Evolutionary conservation across 495 filamentous ascomycete species (phyloP).

Genomic region (Hyaloscypha variabilis): DNA sequence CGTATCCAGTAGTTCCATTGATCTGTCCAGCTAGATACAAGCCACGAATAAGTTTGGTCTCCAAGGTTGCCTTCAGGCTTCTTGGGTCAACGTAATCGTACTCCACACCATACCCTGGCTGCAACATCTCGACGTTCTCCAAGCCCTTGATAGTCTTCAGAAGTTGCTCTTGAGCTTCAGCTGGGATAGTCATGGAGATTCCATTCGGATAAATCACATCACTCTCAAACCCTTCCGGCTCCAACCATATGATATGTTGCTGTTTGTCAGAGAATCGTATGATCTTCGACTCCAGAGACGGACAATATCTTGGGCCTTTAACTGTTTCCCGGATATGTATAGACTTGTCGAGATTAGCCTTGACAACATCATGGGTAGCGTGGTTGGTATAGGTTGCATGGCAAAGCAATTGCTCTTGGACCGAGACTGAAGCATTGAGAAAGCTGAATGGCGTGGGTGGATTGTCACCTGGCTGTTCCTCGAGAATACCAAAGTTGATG

Average conservation of each 20-base stretch:
- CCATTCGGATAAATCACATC: slow-evolving; percentile 96
- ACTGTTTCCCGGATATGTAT: slow-evolving; percentile 97
- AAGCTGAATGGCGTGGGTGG: slow-evolving; percentile 92
- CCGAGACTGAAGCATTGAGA: slow-evolving; percentile 74
- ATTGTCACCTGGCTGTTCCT: slow-evolving; percentile 78
- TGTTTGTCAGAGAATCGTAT: slow-evolving; percentile 80
- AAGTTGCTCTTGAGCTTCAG: slow-evolving; percentile 79
- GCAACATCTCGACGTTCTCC: slow-evolving; percentile 90
- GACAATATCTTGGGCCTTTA: slow-evolving; percentile 92
- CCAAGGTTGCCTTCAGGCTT: slow-evolving; percentile 79
- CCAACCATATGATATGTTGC: slow-evolving; percentile 91
- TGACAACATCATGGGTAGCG: slow-evolving; percentile 79
- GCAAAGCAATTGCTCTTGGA: slow-evolving; percentile 80
- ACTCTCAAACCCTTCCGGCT: slow-evolving; percentile 92
- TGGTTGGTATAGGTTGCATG: slow-evolving; percentile 85
- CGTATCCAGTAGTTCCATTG: slow-evolving; percentile 97
- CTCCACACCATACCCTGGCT: slow-evolving; percentile 96
- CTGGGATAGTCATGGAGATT: slow-evolving; percentile 94
- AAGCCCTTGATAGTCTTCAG: slow-evolving; percentile 83
- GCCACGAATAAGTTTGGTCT: slow-evolving; percentile 89
- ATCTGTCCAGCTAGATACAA: slow-evolving; percentile 96
- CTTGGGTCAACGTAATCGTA: slow-evolving; percentile 99
- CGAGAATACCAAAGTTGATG: slow-evolving; percentile 76
- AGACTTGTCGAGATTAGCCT: slow-evolving; percentile 85
- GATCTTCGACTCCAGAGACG: slow-evolving; percentile 92